phyloP scores from a whole-genome alignment of 257 asterid genomes.

The Vinca minor region DNA sequence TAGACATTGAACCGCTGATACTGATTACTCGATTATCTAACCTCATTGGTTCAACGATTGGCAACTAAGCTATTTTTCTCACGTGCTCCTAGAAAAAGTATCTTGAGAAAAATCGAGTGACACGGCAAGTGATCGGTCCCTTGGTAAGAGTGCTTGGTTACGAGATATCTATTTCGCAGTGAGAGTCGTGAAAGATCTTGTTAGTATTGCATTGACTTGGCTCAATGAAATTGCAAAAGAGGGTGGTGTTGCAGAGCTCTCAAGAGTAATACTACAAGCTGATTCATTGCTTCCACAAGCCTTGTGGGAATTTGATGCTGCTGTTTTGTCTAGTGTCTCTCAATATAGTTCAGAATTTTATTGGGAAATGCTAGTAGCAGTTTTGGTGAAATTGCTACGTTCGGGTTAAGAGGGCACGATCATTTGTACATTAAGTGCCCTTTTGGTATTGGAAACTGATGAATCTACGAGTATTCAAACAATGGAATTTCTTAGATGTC shows the following conservation, averaged over 20 bases:
- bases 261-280: conserved; percentile 75
- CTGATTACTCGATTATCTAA: conserved; percentile 94
- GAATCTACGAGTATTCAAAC: conserved; percentile 95
- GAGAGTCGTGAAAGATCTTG: conserved; percentile 92
- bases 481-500: conserved; percentile 91
- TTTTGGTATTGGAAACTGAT: conserved; percentile 85
- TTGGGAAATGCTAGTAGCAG: conserved; percentile 98
- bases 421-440: conserved; percentile 85
- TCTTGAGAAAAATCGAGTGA: conserved; percentile 80
- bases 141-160: conserved; percentile 81
- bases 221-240: conserved; percentile 96
- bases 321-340: conserved; percentile 75
- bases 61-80: conserved; percentile 96
- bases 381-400: conserved; percentile 77
- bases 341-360: conserved; percentile 89
- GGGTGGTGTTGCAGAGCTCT: conserved; percentile 92
- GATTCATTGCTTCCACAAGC: conserved; percentile 78
- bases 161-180: conserved; percentile 76
- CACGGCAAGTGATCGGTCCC: conserved; percentile 84
- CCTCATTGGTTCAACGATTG: conserved; percentile 89
- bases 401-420: conserved; percentile 81
- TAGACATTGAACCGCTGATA: conserved; percentile 75
- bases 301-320: conserved; percentile 95
- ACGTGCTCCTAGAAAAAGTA: conserved; percentile 77
- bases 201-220: conserved; percentile 66